A percentile compares a stretch with the other conserved stretches of the same genome.
Evolutionary conservation across 2,329 filamentous ascomycete species (phyloP).

Genomic region (Ascochyta lentis): DNA sequence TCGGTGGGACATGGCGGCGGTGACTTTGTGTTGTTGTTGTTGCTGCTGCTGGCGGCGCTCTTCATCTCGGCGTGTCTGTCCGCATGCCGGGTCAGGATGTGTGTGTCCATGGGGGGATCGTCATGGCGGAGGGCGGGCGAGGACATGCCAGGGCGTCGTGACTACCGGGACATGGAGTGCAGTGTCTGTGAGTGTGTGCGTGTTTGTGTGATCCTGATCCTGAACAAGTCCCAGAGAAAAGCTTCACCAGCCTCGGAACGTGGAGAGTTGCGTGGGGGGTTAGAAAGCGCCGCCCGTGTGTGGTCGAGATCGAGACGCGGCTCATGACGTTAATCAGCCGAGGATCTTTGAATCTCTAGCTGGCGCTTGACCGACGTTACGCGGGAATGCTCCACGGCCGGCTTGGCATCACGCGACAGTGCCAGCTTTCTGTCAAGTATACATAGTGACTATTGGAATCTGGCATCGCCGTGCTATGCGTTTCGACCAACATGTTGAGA

Average conservation of each 20-base stretch:
- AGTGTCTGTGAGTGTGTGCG: not conserved
- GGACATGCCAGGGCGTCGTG: conserved; percentile 45
- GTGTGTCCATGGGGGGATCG: conserved; percentile 40
- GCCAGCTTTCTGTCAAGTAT: not conserved
- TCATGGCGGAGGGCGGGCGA: conserved; percentile 48
- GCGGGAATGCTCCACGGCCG: conserved; percentile 15
- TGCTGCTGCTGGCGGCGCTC: conserved; percentile 20
- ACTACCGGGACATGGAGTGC: conserved; percentile 32
- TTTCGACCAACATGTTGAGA: not conserved
- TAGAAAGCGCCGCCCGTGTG: conserved; percentile 21
- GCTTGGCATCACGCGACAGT: conserved; percentile 8
- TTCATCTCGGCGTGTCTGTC: conserved; percentile 33
- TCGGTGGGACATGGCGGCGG: conserved; percentile 59
- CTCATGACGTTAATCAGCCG: conserved; percentile 20
- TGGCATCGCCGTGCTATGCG: not conserved
- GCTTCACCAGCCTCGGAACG: conserved; percentile 1
- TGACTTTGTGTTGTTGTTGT: conserved; percentile 11
- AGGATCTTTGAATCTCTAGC: conserved; percentile 13
- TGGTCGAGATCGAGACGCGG: conserved; percentile 14
- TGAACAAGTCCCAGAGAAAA: not conserved
- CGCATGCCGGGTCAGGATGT: conserved; percentile 39
- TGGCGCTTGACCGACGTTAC: conserved; percentile 14
- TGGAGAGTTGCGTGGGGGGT: conserved; percentile 15
- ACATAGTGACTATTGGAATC: not conserved
- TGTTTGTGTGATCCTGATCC: not conserved